Base-by-base conservation (phyloP, 106 monocot species). In the Dendrobium catenatum region DNA sequence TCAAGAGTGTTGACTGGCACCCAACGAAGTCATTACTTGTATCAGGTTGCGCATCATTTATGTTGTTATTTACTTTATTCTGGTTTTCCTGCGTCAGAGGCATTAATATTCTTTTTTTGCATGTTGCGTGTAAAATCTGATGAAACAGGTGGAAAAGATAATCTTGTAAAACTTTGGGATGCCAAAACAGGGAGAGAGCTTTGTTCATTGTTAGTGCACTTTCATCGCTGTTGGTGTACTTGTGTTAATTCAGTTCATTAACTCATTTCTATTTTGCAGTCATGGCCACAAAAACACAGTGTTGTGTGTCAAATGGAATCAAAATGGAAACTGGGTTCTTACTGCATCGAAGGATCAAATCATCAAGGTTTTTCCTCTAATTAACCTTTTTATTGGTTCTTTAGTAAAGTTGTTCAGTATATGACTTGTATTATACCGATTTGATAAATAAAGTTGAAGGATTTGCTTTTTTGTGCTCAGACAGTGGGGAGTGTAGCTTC, bases 221-320 rank as follows among this genome's bases (percentile, higher is more conserved):
- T 82, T 54, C 13, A 16, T 78, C 42, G 46, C 77, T 9, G 0
- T 55, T 72, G 41, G 56, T 68, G 43, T 80, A 64, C 4, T 54
- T 76, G 26, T 55, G 33, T 72, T 40, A 77, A 9, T 75, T 67
- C 11, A 40, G 24, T 18, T 58, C n/a, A 54, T 78, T 76, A 24
- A 43, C 5, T 9, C 42, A 26, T 58, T 59, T n/a, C 20, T 29
- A 67, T 77, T 89, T 78, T 91, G 75, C 86, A 95, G 95, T 75
- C 99, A 99, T 87, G 99, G 99, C 75, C 99, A 99, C 77, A 99
- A 99, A 85, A 99, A 99, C 67, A 99, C 91, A 61, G 99, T 99
- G 20, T 91, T 95, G 72, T 91, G 90, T 85, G 95, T 95, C 51
- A 99, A 93, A 76, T 99, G 99, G 99, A 99, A 99, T 91, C 99